Evolutionary conservation across 495 filamentous ascomycete species (phyloP), one percentile per base, ranked within the genome.

Genomic region (Aspergillus indologenus): DNA sequence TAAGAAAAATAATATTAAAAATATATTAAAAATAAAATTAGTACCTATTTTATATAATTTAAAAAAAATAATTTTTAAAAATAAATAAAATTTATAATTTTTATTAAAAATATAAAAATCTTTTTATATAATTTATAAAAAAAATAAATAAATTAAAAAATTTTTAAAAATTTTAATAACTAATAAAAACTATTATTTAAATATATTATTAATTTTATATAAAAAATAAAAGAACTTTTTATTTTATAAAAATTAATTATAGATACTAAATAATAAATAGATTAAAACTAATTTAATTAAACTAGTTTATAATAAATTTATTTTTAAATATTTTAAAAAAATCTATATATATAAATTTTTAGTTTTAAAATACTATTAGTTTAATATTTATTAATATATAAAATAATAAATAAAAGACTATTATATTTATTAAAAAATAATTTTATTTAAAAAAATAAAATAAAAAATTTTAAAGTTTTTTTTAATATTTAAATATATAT

Each of bases 371-470:
- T 47, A n/a, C n/a, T n/a, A n/a, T 21, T 19, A 20, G 19, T 20
- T 47, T 21, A 2, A 21, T 47, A 19, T 47, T 47, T 19, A 47
- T 20, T 20, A 20, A 47, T 19, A 20, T 47, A 1, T 47, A 21
- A 47, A 20, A 47, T 20, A 47, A 47, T 47, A 47, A 21, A 47
- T 20, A 47, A 19, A 47, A 2, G 1, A 19, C 19, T 19, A 21
- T 21, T 47, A 47, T 47, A 47, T 20, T n/a, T n/a, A n/a, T 47
- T 19, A 47, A 47, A 47, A 20, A 21, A 47, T 47, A 47, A 20
- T n/a, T n/a, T n/a, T n/a, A n/a, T n/a, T 47, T 47, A 2, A 47
- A 47, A 47, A 47, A 47, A 47, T 47, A 19, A 21, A 47, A 47
- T 21, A 20, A 11, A 19, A 21, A 47, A 18, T n/a, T n/a, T n/a